A percentile compares a stretch with the other conserved stretches of the same genome.
Conservation (phyloP, 768 basidiomycete genomes). For the Panaeolus cyanescens region DNA sequence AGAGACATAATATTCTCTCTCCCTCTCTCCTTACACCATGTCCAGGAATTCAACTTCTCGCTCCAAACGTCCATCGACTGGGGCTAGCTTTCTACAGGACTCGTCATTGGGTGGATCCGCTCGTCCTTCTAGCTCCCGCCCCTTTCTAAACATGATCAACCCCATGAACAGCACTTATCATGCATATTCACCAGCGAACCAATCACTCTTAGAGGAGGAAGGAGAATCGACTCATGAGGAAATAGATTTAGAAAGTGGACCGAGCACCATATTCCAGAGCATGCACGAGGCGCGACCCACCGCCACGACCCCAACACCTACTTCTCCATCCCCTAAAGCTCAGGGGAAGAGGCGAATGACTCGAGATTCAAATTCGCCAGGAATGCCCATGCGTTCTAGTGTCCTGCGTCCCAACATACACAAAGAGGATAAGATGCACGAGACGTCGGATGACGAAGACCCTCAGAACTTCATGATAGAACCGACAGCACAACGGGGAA, state of each 20-base stretch:
- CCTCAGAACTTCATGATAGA: slow-evolving; percentile 89
- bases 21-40: slow-evolving; percentile 20
- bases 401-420: slow-evolving; percentile 72
- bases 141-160: slow-evolving; percentile 82
- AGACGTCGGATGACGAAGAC: slow-evolving; percentile 80
- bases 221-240: slow-evolving; percentile 47
- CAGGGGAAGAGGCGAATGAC: slow-evolving; percentile 55
- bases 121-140: slow-evolving; percentile 62
- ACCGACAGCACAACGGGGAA: slow-evolving; percentile 47
- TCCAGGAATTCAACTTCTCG: slow-evolving; percentile 18
- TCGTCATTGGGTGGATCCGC: slow-evolving; percentile 36
- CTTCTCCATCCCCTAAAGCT: slow-evolving; percentile 30
- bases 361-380: slow-evolving; percentile 58
- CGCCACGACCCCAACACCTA: slow-evolving; percentile 20
- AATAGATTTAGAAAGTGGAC: slow-evolving; percentile 68
- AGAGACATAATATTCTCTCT: background rate
- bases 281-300: slow-evolving; percentile 18
- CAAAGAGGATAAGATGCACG: slow-evolving; percentile 61
- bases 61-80: slow-evolving; percentile 26
- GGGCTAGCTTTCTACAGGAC: slow-evolving; percentile 35
- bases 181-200: slow-evolving; percentile 75
- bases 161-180: slow-evolving; percentile 74
- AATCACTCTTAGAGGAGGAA: slow-evolving; percentile 73
- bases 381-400: slow-evolving; percentile 38
- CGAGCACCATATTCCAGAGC: slow-evolving; percentile 36